These are phyloP conservation scores for Calonectria pteridis DNA, from an alignment of 2,329 filamentous ascomycete genomes.

Conservation along the genomic window DNA sequence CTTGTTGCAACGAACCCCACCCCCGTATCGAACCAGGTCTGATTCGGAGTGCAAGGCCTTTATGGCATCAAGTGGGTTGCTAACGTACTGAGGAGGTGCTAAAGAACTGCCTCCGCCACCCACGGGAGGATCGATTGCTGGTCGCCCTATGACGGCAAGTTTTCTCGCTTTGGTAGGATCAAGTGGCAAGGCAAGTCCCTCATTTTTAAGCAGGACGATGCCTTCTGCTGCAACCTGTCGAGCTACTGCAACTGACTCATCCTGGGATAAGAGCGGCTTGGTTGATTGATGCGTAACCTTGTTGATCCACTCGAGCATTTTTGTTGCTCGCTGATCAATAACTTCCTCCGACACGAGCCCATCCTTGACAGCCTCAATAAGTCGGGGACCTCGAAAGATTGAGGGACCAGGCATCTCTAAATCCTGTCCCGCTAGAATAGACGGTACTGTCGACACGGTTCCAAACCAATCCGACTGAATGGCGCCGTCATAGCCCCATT, in stretches of 20 bases:
- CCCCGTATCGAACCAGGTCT: not conserved
- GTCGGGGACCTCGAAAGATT: not conserved
- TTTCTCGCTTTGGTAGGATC: not conserved
- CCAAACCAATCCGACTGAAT: slow-evolving; percentile 1
- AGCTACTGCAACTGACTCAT: not conserved
- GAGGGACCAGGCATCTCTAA: not conserved
- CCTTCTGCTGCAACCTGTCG: not conserved
- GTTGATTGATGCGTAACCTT: not conserved
- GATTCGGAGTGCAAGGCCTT: not conserved
- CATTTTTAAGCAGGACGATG: not conserved
- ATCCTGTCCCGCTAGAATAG: not conserved
- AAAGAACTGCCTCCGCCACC: not conserved
- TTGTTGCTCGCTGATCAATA: not conserved
- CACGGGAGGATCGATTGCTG: not conserved
- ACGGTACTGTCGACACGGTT: not conserved
- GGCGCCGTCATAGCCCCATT: not conserved
- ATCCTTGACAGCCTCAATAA: not conserved
- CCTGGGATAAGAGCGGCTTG: not conserved
- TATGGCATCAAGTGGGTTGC: not conserved
- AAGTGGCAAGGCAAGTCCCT: not conserved
- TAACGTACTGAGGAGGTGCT: not conserved
- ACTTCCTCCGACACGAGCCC: not conserved
- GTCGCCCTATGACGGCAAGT: not conserved
- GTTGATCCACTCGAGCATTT: not conserved
- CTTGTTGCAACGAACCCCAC: not conserved